A percentile compares a stretch with the other conserved stretches of the same genome.
phyloP scores from a whole-genome alignment of 495 filamentous ascomycete species.

The Neurospora pannonica region DNA sequence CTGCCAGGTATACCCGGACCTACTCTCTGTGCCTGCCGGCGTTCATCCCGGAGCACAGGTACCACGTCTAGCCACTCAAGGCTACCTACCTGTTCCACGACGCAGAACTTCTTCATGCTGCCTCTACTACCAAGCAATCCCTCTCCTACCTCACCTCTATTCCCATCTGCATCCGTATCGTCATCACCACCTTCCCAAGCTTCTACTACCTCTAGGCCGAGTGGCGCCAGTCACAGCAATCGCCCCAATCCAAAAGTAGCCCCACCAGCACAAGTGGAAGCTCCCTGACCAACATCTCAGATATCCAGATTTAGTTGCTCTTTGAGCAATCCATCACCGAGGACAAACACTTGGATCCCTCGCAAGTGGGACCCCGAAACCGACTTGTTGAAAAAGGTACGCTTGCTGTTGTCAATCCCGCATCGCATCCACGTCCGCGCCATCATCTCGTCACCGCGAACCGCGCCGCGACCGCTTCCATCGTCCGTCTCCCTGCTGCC shows the following conservation, averaged over 20 bases:
- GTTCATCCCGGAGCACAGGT: background rate
- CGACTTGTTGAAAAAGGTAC: constrained; percentile 78
- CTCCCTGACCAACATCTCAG: constrained; percentile 72
- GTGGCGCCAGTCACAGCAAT: constrained; percentile 50
- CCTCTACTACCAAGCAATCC: background rate
- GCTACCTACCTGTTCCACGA: background rate
- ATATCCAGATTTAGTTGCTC: constrained; percentile 89
- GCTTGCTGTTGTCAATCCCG: constrained; percentile 10
- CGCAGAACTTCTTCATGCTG: background rate
- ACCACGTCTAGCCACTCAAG: background rate
- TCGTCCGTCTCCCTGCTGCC: background rate
- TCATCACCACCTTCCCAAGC: background rate
- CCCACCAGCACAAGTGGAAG: constrained; percentile 45
- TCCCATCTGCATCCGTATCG: background rate
- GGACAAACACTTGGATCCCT: constrained; percentile 61
- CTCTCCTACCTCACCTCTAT: background rate
- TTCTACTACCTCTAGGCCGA: background rate
- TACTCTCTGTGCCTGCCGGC: background rate
- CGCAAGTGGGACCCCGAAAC: constrained; percentile 90
- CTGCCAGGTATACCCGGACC: background rate
- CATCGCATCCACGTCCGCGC: background rate
- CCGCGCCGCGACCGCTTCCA: background rate
- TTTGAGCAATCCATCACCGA: constrained; percentile 84
- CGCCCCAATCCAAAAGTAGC: constrained; percentile 32
- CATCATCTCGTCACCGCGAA: background rate